Conservation (phyloP, 75 land plant genomes). For the Picea glauca region DNA sequence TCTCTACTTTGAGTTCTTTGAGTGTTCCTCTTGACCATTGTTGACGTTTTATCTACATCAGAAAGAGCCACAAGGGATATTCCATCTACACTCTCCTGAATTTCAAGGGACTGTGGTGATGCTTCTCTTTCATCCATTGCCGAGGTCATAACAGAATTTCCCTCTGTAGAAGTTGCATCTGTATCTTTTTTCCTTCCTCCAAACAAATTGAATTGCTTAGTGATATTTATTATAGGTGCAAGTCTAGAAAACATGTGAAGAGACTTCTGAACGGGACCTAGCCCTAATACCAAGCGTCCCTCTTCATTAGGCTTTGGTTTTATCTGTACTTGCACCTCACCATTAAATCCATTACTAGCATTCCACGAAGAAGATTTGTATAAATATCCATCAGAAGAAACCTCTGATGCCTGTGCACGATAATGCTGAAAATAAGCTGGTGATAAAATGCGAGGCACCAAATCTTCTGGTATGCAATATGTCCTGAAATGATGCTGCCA, state of each 20-base stretch:
- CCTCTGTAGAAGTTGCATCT: conserved; percentile 9
- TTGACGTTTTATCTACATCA: conserved; percentile 19
- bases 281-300: conserved; percentile 49
- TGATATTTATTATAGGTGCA: conserved; percentile 69
- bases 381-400: conserved; percentile 6
- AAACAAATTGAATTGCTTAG: conserved; percentile 40
- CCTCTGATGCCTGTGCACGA: conserved; percentile 37
- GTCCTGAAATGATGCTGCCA: conserved; percentile 91
- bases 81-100: conserved; percentile 68
- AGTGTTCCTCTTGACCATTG: conserved; percentile 11
- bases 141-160: conserved; percentile 13
- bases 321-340: conserved; percentile 14
- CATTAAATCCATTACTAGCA: conserved; percentile 4
- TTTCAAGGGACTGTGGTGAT: conserved; percentile 66
- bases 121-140: conserved; percentile 31
- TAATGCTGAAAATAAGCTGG: conserved; percentile 98
- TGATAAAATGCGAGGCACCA: conserved; percentile 90
- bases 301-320: conserved; percentile 36
- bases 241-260: conserved; percentile 81
- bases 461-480: conserved; percentile 97
- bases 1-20: conserved; percentile 19
- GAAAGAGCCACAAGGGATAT: conserved; percentile 59
- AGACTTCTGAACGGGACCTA: conserved; percentile 76
- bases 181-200: conserved; percentile 27
- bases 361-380: conserved; percentile 1